phyloP scores from a whole-genome alignment of 805 yeast species.

The Grigorovia transvaalensis region DNA sequence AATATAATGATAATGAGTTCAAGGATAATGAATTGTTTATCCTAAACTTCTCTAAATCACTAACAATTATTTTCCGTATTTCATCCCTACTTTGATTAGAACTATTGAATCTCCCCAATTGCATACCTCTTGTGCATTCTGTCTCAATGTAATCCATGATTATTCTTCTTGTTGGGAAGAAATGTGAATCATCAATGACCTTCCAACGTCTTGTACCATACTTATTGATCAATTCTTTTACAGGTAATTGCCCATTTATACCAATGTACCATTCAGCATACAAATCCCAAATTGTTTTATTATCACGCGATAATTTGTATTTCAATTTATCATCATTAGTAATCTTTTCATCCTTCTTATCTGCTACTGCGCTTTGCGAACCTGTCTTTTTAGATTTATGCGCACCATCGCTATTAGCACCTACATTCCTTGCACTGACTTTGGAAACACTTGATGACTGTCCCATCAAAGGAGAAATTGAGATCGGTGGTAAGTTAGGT shows the following conservation, averaged over 20 bases:
- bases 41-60: conserved; percentile 29
- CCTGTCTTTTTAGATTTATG: background rate
- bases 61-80: conserved; percentile 24
- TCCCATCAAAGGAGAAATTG: background rate
- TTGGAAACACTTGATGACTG: background rate
- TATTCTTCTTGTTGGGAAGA: conserved; percentile 31
- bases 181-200: conserved; percentile 31
- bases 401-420: background rate
- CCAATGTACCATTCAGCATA: conserved; percentile 32
- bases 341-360: background rate
- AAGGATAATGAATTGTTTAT: conserved; percentile 26
- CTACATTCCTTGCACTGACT: background rate
- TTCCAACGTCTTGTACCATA: conserved; percentile 32
- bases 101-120: conserved; percentile 23
- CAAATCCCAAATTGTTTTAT: conserved; percentile 30
- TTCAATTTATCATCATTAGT: conserved; percentile 19
- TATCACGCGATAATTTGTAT: conserved; percentile 30
- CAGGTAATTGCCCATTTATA: conserved; percentile 25
- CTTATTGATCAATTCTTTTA: conserved; percentile 24
- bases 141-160: conserved; percentile 31
- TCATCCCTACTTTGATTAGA: conserved; percentile 25
- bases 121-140: conserved; percentile 27
- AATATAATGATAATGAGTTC: conserved; percentile 26
- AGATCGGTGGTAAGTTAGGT: background rate
- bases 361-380: background rate